Percentiles rank a stretch among this genome's conserved stretches.
phyloP scores from a whole-genome alignment of 306 rosid species.

The Lathyrus oleraceus region DNA sequence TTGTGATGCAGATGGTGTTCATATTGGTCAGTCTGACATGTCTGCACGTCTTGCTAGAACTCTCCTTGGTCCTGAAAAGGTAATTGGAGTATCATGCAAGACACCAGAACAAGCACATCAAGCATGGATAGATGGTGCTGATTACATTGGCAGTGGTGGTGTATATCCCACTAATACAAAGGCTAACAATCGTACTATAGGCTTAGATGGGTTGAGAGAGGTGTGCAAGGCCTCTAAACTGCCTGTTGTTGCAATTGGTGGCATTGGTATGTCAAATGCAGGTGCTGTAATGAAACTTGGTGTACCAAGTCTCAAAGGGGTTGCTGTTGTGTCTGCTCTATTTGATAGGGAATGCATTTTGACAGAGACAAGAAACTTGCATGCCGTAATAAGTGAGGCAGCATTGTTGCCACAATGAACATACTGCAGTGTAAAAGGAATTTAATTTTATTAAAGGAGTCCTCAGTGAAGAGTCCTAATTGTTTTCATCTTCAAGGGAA shows the following conservation, averaged over 20 bases:
- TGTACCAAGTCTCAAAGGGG: slow-evolving; percentile 69
- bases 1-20: slow-evolving; percentile 91
- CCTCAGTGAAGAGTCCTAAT: neutral
- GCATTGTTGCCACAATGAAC: slow-evolving; percentile 39
- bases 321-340: slow-evolving; percentile 83
- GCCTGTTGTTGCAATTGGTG: slow-evolving; percentile 95
- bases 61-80: slow-evolving; percentile 79
- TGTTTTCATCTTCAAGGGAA: neutral
- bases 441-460: slow-evolving; percentile 11
- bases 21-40: slow-evolving; percentile 95
- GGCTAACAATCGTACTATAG: slow-evolving; percentile 68
- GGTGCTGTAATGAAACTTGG: slow-evolving; percentile 65
- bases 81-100: slow-evolving; percentile 95
- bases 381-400: slow-evolving; percentile 42
- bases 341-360: slow-evolving; percentile 73
- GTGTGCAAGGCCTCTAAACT: slow-evolving; percentile 71
- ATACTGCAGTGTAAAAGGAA: neutral
- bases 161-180: slow-evolving; percentile 84
- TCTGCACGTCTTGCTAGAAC: slow-evolving; percentile 57
- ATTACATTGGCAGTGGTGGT: slow-evolving; percentile 90
- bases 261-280: slow-evolving; percentile 68
- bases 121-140: slow-evolving; percentile 85
- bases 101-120: slow-evolving; percentile 76
- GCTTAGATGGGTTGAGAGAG: slow-evolving; percentile 68
- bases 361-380: slow-evolving; percentile 70